phyloP scores from a whole-genome alignment of 225 moss, liverwort and hornwort species.

The Marchantia paleacea region DNA sequence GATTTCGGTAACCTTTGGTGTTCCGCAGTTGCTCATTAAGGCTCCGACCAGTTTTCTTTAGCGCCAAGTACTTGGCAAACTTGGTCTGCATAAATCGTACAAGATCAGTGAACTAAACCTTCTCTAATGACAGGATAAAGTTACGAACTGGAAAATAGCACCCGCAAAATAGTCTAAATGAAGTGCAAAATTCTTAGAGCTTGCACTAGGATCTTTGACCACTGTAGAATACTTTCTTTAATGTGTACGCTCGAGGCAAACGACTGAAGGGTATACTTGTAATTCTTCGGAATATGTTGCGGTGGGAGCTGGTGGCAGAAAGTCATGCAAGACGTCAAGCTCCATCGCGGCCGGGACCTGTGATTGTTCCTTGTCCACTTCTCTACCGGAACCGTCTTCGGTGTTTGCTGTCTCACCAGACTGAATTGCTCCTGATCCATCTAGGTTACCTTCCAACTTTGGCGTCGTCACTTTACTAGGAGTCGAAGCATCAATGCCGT shows the following conservation, averaged over 20 bases:
- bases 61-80: conserved; percentile 60
- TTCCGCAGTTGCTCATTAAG: conserved; percentile 79
- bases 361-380: conserved; percentile 20
- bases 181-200: too few species aligned
- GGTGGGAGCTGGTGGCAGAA: conserved; percentile 69
- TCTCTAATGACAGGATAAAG: background rate
- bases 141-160: too few species aligned
- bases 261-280: conserved; percentile 33
- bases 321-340: conserved; percentile 58
- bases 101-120: background rate
- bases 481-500: conserved; percentile 16
- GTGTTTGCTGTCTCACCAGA: conserved; percentile 19
- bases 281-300: conserved; percentile 58
- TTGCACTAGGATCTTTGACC: too few species aligned
- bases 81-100: conserved; percentile 42
- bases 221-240: too few species aligned
- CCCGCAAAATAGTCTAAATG: too few species aligned
- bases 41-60: conserved; percentile 61
- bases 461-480: conserved; percentile 32
- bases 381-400: conserved; percentile 5
- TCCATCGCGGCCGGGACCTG: conserved; percentile 39
- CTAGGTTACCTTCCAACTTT: conserved; percentile 40
- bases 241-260: background rate
- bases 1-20: conserved; percentile 90
- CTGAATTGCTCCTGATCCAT: conserved; percentile 18